Percentiles rank a stretch among this genome's conserved stretches.
Evolutionary conservation across 805 yeast species (phyloP).

Genomic region (Candida nonsorbophila): DNA sequence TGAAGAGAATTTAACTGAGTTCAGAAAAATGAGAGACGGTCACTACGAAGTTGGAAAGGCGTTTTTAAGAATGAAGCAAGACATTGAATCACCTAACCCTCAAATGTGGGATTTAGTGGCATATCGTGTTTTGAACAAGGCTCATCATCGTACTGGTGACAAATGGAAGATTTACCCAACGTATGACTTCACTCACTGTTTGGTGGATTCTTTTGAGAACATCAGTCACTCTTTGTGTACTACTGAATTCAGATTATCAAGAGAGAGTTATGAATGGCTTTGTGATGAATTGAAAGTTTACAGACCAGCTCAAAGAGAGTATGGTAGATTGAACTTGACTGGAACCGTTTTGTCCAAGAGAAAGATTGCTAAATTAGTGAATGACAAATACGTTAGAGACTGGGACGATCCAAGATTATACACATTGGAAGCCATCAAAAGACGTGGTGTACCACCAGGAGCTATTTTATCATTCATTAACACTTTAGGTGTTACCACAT

Average conservation of each 20-base stretch:
- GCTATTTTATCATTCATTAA: constrained; percentile 90
- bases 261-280: constrained; percentile 97
- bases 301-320: constrained; percentile 98
- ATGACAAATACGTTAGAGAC: constrained; percentile 75
- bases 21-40: constrained; percentile 91
- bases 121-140: constrained; percentile 85
- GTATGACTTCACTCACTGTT: constrained; percentile 97
- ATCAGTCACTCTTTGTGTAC: constrained; percentile 96
- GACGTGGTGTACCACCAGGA: constrained; percentile 99
- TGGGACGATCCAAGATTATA: constrained; percentile 99
- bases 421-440: constrained; percentile 88
- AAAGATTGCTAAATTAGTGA: constrained; percentile 89
- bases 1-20: constrained; percentile 73
- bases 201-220: constrained; percentile 95
- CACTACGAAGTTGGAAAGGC: constrained; percentile 86
- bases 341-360: constrained; percentile 95
- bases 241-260: constrained; percentile 84
- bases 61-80: constrained; percentile 95
- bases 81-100: constrained; percentile 82
- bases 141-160: constrained; percentile 94
- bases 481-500: constrained; percentile 94
- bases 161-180: constrained; percentile 99
- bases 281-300: constrained; percentile 93
- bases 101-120: constrained; percentile 99
- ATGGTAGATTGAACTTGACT: constrained; percentile 90